Evolutionary conservation across 805 yeast species (phyloP), one percentile per base, ranked within the genome.

Genomic region (Grigorovia humatica): DNA sequence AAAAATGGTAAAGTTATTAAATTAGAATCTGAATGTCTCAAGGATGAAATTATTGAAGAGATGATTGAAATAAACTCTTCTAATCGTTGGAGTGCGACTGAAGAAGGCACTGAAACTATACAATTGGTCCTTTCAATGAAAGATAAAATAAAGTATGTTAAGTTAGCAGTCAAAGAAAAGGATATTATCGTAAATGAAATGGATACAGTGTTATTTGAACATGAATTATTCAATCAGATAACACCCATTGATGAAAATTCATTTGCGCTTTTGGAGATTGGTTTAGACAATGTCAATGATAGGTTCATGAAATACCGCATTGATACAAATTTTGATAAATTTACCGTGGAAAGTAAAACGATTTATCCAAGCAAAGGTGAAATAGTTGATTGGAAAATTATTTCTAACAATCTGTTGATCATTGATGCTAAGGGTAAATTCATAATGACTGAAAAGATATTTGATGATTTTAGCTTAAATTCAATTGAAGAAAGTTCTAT

Each of bases 1-100:
- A 55, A 54, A 6, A 62, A 61, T 47, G 68, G 69, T 8, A 63
- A 59, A 51, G 46, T 54, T 0, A 47, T 62, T 43, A 23, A 57
- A 2, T 50, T 65, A 19, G 54, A 35, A 4, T 9, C 42, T 11
- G 38, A 44, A 1, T n/a, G 2, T 3, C 17, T 49, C 4, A 19
- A 49, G 12, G 43, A 46, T 15, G 47, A 35, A 23, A 43, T 44
- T 15, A 43, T 60, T 7, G 18, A 48, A 3, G 53, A 54, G 46
- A 51, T 58, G 4, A 52, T 57, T 2, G 63, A 58, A 47, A 18
- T 38, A 38, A 38, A 38, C 8, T 38, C 42, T 15, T n/a, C n/a
- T 17, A n/a, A 3, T 12, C 18, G 8, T 38, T 7, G 15, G 7
- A n/a, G 17, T 38, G 17, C 3, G 15, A 13, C 8, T 38, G 38